These are phyloP conservation scores for Aureobasidium sp. DNA, from an alignment of 2,329 filamentous ascomycete species.

Conservation along the genomic window DNA sequence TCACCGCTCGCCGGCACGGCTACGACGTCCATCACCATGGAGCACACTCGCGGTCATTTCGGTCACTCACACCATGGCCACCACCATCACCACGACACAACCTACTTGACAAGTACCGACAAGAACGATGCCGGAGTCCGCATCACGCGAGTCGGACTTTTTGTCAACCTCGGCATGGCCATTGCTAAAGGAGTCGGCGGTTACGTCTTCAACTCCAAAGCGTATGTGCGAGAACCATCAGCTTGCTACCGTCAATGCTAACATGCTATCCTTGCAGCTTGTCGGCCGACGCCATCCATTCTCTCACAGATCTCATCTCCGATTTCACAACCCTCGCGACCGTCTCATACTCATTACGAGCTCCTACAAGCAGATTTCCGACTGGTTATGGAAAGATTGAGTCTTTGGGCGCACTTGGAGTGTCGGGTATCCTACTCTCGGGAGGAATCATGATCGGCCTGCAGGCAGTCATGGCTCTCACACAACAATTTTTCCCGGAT, in stretches of 20 bases:
- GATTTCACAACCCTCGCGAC: conserved; percentile 92
- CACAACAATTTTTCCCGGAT: conserved; percentile 43
- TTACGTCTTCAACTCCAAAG: conserved; percentile 88
- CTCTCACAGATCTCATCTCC: conserved; percentile 88
- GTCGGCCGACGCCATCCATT: conserved; percentile 83
- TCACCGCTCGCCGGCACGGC: neutral
- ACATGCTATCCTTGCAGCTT: conserved; percentile 17
- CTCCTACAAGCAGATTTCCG: conserved; percentile 76
- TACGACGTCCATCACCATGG: conserved; percentile 12
- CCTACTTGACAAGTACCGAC: conserved; percentile 71
- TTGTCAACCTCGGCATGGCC: conserved; percentile 90
- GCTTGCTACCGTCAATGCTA: neutral
- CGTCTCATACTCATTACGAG: conserved; percentile 84
- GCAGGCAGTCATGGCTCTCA: conserved; percentile 53
- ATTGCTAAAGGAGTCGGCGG: conserved; percentile 87
- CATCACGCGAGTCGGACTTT: conserved; percentile 82
- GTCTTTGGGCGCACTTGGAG: conserved; percentile 85
- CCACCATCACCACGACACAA: conserved; percentile 76
- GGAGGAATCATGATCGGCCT: conserved; percentile 88
- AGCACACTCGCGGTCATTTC: conserved; percentile 26
- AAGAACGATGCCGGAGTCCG: conserved; percentile 89
- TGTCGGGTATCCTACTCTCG: conserved; percentile 81
- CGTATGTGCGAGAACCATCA: conserved; percentile 23
- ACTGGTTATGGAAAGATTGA: conserved; percentile 97
- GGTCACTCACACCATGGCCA: conserved; percentile 47